phyloP scores from a whole-genome alignment of 805 yeast genomes.

The Kuraishia hungarica region DNA sequence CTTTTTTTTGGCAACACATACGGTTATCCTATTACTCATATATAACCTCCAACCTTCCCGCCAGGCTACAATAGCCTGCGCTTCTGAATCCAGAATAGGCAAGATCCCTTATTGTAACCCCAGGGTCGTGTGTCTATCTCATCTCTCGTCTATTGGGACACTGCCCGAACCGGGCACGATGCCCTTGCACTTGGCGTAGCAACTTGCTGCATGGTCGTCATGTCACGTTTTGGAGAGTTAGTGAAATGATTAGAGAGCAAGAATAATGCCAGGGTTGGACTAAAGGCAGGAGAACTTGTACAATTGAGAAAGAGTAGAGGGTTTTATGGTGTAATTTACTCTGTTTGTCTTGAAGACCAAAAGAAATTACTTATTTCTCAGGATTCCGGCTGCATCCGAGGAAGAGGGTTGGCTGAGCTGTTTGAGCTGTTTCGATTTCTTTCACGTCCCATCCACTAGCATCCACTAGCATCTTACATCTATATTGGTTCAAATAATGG shows the following conservation, averaged over 20 bases:
- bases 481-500: neutral
- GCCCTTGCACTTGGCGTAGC: neutral
- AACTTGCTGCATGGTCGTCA: neutral
- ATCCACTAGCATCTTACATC: too few relatives aligned
- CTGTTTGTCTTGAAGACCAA: too few relatives aligned
- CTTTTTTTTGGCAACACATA: neutral
- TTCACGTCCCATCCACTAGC: too few relatives aligned
- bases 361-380: too few relatives aligned
- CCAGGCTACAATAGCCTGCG: constrained; percentile 1
- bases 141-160: neutral
- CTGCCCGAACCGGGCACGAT: neutral
- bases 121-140: neutral
- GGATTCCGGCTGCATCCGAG: too few relatives aligned
- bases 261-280: too few relatives aligned
- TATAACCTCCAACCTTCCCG: neutral
- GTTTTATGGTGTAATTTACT: too few relatives aligned
- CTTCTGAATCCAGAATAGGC: neutral
- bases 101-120: neutral
- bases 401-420: too few relatives aligned
- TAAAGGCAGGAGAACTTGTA: too few relatives aligned
- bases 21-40: neutral
- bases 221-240: neutral
- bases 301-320: too few relatives aligned
- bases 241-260: too few relatives aligned
- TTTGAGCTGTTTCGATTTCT: too few relatives aligned